Evolutionary conservation across 1,284 basidiomycete species (phyloP).

Genomic region (Tylopilus sp.): DNA sequence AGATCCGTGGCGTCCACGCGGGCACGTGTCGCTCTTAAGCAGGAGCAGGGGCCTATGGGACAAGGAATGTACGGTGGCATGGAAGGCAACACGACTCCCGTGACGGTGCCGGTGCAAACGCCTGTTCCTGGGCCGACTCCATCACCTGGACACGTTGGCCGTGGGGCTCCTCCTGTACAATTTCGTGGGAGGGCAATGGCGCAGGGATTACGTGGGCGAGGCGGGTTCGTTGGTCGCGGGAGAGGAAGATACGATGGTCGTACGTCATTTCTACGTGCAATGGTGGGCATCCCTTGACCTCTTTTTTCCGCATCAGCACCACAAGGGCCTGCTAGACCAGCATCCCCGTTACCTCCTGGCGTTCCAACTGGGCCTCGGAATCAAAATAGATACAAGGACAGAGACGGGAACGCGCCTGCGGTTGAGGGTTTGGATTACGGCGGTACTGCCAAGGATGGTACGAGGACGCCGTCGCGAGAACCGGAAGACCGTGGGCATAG

Average conservation of each 20-base stretch:
- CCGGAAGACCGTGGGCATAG: constrained; percentile 54
- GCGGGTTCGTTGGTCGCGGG: constrained; percentile 48
- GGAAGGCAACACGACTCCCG: constrained; percentile 42
- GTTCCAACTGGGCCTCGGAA: constrained; percentile 83
- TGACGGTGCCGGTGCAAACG: constrained; percentile 31
- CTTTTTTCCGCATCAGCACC: constrained; percentile 34
- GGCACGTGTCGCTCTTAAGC: constrained; percentile 30
- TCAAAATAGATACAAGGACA: constrained; percentile 84
- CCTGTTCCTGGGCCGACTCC: constrained; percentile 33
- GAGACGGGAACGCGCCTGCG: constrained; percentile 72
- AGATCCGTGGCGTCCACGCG: constrained; percentile 34
- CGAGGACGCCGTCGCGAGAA: constrained; percentile 52
- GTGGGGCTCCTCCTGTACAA: constrained; percentile 45
- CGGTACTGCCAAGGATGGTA: constrained; percentile 46
- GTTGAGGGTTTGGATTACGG: constrained; percentile 85
- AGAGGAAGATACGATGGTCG: constrained; percentile 43
- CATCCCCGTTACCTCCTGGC: constrained; percentile 75
- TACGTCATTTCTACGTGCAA: constrained; percentile 28
- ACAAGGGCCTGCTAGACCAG: constrained; percentile 61
- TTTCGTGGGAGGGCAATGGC: constrained; percentile 56
- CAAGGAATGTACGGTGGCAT: constrained; percentile 58
- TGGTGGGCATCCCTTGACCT: constrained; percentile 3
- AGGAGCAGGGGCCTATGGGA: constrained; percentile 41
- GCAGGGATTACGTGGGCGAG: constrained; percentile 38
- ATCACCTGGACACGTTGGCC: constrained; percentile 38